A percentile compares a stretch with the other conserved stretches of the same genome.
Evolutionary conservation across 2,329 filamentous ascomycete species (phyloP).

Genomic region (Metarhizium rileyi): DNA sequence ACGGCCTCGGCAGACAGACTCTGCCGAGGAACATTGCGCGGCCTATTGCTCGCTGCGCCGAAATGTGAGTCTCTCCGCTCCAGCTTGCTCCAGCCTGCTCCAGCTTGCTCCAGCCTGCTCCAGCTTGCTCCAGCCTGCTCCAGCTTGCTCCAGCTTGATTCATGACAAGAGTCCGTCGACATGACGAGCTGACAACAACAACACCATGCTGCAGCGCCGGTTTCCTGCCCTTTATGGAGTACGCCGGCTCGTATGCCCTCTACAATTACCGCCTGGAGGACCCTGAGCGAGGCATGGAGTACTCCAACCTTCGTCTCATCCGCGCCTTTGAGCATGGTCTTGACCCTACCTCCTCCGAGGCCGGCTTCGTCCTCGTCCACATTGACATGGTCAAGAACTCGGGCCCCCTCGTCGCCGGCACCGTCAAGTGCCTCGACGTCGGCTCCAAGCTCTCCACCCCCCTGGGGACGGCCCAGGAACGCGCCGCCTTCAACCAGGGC

Average conservation of each 20-base stretch:
- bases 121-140: too few relatives aligned
- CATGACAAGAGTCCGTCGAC: too few relatives aligned
- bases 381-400: conserved; percentile 92
- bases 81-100: background rate
- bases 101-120: too few relatives aligned
- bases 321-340: conserved; percentile 87
- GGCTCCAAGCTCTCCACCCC: conserved; percentile 19
- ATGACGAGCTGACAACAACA: too few relatives aligned
- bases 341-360: conserved; percentile 78
- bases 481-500: conserved; percentile 53
- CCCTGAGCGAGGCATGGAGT: conserved; percentile 46
- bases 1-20: conserved; percentile 66
- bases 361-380: conserved; percentile 91
- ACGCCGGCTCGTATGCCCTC: conserved; percentile 57
- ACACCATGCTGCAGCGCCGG: conserved; percentile 40
- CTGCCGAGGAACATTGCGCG: conserved; percentile 67
- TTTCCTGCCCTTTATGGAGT: conserved; percentile 92
- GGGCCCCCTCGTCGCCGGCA: conserved; percentile 63
- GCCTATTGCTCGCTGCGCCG: conserved; percentile 74
- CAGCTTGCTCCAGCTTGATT: too few relatives aligned
- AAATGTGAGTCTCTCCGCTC: conserved; percentile 55
- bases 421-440: conserved; percentile 56
- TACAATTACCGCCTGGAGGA: conserved; percentile 57
- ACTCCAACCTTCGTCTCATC: conserved; percentile 68
- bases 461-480: conserved; percentile 23